Evolutionary conservation across 768 basidiomycete species (phyloP).

Genomic region (Trametes gibbosa): DNA sequence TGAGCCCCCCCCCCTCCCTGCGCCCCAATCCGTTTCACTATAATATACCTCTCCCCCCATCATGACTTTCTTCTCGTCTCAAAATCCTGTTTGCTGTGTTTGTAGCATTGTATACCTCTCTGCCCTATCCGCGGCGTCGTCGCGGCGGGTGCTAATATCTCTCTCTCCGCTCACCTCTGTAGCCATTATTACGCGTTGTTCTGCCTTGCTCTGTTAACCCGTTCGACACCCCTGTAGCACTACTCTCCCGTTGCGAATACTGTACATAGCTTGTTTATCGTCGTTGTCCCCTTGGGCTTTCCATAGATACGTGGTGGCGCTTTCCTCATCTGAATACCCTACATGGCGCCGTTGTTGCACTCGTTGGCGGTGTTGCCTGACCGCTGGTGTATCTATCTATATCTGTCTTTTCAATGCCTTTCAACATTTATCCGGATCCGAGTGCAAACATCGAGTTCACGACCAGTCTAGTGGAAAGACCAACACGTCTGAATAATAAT

Average conservation of each 20-base stretch:
- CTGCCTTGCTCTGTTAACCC: not conserved
- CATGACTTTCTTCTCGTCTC: not conserved
- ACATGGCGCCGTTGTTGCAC: not conserved
- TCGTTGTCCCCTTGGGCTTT: not conserved
- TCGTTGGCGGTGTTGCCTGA: not conserved
- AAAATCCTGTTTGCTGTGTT: not conserved
- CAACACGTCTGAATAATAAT: no score
- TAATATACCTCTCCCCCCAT: not conserved
- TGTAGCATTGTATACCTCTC: slow-evolving; percentile 3
- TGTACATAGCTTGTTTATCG: slow-evolving; percentile 2
- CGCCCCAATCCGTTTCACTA: no score
- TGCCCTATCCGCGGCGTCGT: not conserved
- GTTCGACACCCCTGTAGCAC: slow-evolving; percentile 1
- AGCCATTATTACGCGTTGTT: slow-evolving; percentile 5
- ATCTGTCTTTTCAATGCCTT: not conserved
- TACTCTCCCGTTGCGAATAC: not conserved
- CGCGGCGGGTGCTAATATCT: slow-evolving; percentile 6
- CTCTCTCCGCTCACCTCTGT: slow-evolving; percentile 11
- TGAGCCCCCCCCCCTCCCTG: not conserved
- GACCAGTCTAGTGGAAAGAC: no score
- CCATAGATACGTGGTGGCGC: slow-evolving; percentile 13
- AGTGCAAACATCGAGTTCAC: no score
- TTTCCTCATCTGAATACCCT: not conserved
- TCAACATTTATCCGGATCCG: no score
- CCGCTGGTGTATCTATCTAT: slow-evolving; percentile 13